Conservation (phyloP, 192 early-diverging fungal genomes). For the Podila clonocystis region DNA sequence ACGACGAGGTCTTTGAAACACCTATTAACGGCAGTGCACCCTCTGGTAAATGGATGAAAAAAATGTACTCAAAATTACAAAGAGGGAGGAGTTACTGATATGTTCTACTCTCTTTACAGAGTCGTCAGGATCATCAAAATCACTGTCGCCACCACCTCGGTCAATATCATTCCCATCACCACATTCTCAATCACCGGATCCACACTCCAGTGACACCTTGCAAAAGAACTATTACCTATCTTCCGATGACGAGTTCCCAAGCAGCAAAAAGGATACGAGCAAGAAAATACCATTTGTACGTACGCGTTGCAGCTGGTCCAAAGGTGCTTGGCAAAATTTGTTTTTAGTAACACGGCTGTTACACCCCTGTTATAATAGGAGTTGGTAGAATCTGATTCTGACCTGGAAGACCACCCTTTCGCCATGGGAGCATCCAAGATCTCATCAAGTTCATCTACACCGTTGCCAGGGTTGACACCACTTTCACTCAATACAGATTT, state of each 20-base stretch:
- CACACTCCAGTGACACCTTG: not conserved
- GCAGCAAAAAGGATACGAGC: constrained; percentile 6
- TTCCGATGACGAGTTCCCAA: constrained; percentile 35
- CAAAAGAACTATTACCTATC: not conserved
- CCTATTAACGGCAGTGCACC: not conserved
- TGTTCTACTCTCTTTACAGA: not conserved
- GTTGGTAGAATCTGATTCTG: constrained; percentile 33
- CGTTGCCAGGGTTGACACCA: not conserved
- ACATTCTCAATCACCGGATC: not conserved
- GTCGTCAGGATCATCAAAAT: not conserved
- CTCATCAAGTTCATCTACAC: not conserved
- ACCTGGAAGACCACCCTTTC: constrained; percentile 32
- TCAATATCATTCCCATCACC: not conserved
- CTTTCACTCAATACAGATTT: not conserved
- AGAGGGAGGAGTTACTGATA: not conserved
- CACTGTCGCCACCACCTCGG: not conserved
- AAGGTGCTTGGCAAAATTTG: not conserved
- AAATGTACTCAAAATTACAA: not conserved
- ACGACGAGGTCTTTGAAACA: constrained; percentile 7
- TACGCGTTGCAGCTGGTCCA: not conserved
- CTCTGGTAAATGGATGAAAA: constrained; percentile 1
- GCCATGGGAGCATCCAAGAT: not conserved
- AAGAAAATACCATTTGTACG: constrained; percentile 9
- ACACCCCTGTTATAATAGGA: not conserved
- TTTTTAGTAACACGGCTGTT: not conserved